Evolutionary conservation across 140 eudicot species (phyloP).

Genomic region (Erigeron philadelphicus): DNA sequence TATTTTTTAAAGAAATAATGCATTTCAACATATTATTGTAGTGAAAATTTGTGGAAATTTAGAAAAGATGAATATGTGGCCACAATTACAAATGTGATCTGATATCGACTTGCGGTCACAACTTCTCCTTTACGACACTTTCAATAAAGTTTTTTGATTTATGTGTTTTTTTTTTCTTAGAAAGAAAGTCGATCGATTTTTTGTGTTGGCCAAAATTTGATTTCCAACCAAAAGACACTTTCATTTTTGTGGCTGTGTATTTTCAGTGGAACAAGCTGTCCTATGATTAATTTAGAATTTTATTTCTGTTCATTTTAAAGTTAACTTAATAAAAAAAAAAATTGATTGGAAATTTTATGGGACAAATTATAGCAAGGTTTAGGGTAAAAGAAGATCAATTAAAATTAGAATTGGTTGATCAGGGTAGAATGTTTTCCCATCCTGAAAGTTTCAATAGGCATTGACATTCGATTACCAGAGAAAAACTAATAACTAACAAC

Average conservation of each 20-base stretch:
- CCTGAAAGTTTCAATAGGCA: too few relatives aligned
- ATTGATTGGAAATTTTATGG: too few relatives aligned
- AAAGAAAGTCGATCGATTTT: constrained; percentile 12
- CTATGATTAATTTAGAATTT: background rate
- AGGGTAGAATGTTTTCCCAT: too few relatives aligned
- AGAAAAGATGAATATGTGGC: constrained; percentile 27
- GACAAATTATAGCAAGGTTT: too few relatives aligned
- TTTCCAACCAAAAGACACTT: background rate
- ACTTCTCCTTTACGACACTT: constrained; percentile 20
- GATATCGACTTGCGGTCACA: constrained; percentile 29
- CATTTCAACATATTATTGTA: background rate
- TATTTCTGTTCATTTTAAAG: too few relatives aligned
- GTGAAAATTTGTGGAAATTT: constrained; percentile 8
- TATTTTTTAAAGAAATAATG: background rate
- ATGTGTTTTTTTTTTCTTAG: constrained; percentile 1
- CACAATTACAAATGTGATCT: constrained; percentile 29
- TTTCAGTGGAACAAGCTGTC: background rate
- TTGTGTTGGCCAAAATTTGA: constrained; percentile 9
- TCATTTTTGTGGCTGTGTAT: background rate
- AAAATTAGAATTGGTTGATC: too few relatives aligned
- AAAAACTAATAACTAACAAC: too few relatives aligned
- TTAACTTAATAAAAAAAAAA: too few relatives aligned
- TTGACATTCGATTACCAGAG: too few relatives aligned
- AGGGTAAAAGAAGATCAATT: too few relatives aligned
- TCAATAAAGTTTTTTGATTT: constrained; percentile 10